A percentile compares a stretch with the other conserved stretches of the same genome.
These are phyloP conservation scores for Xylogone sp. DNA, from an alignment of 2,329 filamentous ascomycete species.

Conservation along the genomic window DNA sequence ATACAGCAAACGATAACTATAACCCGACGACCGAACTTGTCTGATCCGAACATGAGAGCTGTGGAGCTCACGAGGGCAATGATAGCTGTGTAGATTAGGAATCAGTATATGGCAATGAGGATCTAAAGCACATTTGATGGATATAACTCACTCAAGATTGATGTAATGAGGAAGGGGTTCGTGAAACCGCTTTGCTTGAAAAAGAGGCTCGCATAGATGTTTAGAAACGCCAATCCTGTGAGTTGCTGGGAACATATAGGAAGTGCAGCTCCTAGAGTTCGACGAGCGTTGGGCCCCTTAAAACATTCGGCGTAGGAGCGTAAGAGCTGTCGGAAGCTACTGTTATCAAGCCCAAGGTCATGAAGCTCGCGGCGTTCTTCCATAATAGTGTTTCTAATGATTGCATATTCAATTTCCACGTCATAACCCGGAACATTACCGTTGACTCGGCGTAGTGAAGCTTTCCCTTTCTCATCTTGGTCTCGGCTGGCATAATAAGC, in stretches of 20 bases:
- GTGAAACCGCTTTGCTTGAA: slow-evolving; percentile 20
- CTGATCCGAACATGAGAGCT: too few relatives aligned
- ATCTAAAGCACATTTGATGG: too few relatives aligned
- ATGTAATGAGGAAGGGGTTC: slow-evolving; percentile 19
- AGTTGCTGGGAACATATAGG: slow-evolving; percentile 18
- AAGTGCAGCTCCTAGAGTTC: slow-evolving; percentile 12
- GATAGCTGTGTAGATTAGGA: too few relatives aligned
- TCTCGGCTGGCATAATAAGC: slow-evolving; percentile 13
- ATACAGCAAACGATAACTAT: slow-evolving; percentile 11
- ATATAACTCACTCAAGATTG: slow-evolving; percentile 11
- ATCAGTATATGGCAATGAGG: too few relatives aligned
- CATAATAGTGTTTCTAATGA: slow-evolving; percentile 16
- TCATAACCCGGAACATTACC: slow-evolving; percentile 12
- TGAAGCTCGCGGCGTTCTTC: slow-evolving; percentile 9
- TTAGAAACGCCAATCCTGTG: slow-evolving; percentile 18
- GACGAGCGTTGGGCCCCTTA: slow-evolving; percentile 6
- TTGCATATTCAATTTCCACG: slow-evolving; percentile 14
- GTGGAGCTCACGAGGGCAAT: too few relatives aligned
- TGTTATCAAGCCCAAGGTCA: slow-evolving; percentile 1
- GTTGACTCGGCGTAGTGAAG: slow-evolving; percentile 13
- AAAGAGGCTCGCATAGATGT: slow-evolving; percentile 17
- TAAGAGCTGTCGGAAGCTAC: neutral
- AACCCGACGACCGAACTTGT: too few relatives aligned
- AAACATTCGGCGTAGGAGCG: slow-evolving; percentile 16
- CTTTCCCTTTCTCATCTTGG: slow-evolving; percentile 15